A percentile compares a stretch with the other conserved stretches of the same genome.
Conservation (phyloP, 2,329 filamentous ascomycete species). For the Ascochyta fabae region DNA sequence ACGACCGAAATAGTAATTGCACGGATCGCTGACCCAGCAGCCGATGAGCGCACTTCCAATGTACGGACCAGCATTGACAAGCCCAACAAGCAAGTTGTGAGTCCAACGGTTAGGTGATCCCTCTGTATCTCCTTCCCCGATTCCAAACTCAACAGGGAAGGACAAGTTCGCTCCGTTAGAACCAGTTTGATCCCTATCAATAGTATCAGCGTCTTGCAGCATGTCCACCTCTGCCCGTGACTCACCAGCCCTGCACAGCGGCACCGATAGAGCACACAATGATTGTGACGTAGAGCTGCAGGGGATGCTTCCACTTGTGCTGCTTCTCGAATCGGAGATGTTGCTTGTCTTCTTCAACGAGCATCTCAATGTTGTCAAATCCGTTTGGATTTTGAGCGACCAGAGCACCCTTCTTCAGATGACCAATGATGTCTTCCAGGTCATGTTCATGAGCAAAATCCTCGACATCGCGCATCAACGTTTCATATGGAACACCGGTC, state of each 20-base stretch:
- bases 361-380: constrained; percentile 66
- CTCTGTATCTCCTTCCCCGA: constrained; percentile 39
- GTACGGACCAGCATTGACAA: constrained; percentile 35
- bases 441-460: constrained; percentile 68
- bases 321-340: constrained; percentile 65
- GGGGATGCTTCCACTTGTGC: constrained; percentile 67
- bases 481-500: constrained; percentile 58
- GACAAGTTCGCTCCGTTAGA: constrained; percentile 60
- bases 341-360: constrained; percentile 66
- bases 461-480: constrained; percentile 62
- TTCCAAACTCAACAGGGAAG: constrained; percentile 62
- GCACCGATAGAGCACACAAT: constrained; percentile 71
- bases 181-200: constrained; percentile 64
- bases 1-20: constrained; percentile 37
- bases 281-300: constrained; percentile 68
- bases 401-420: constrained; percentile 62
- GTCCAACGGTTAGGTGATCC: constrained; percentile 23
- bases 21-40: constrained; percentile 37
- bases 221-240: background rate
- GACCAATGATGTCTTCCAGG: constrained; percentile 48
- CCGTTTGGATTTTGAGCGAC: constrained; percentile 71
- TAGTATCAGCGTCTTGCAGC: too few species aligned
- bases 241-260: constrained; percentile 55
- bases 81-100: constrained; percentile 24
- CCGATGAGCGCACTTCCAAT: constrained; percentile 38